Conservation (phyloP, 257 asterid genomes). For the Petunia axillaris region DNA sequence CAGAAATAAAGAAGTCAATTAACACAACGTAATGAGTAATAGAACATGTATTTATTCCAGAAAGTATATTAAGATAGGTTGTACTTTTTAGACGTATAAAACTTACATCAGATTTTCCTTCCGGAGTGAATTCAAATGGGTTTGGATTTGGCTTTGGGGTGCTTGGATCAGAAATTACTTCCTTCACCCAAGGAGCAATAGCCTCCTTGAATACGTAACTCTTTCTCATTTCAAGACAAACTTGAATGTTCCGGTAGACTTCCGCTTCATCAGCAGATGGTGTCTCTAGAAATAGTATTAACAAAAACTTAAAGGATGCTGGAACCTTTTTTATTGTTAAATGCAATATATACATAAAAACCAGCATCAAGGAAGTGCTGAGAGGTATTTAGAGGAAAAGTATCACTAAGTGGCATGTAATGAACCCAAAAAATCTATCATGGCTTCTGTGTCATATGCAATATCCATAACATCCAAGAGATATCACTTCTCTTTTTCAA, state of each 20-base stretch:
- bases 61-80: neutral
- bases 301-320: conserved; percentile 1
- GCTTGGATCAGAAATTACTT: conserved; percentile 85
- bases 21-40: conserved; percentile 21
- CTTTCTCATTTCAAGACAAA: conserved; percentile 76
- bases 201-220: conserved; percentile 79
- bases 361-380: too few species aligned
- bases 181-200: conserved; percentile 86
- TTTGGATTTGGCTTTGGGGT: conserved; percentile 85
- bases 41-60: conserved; percentile 17
- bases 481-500: neutral
- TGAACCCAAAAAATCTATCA: too few species aligned
- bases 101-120: conserved; percentile 83
- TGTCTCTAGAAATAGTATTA: conserved; percentile 57
- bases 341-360: too few species aligned
- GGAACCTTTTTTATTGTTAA: conserved; percentile 15
- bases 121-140: conserved; percentile 74
- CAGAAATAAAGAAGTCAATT: conserved; percentile 35
- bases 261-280: conserved; percentile 89
- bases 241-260: conserved; percentile 75
- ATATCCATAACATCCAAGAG: neutral
- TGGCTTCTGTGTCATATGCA: too few species aligned
- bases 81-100: conserved; percentile 9
- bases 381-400: too few species aligned
- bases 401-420: too few species aligned